Conservation (phyloP, 2,329 filamentous ascomycete species). For the Arthrobotrys sinensis region DNA sequence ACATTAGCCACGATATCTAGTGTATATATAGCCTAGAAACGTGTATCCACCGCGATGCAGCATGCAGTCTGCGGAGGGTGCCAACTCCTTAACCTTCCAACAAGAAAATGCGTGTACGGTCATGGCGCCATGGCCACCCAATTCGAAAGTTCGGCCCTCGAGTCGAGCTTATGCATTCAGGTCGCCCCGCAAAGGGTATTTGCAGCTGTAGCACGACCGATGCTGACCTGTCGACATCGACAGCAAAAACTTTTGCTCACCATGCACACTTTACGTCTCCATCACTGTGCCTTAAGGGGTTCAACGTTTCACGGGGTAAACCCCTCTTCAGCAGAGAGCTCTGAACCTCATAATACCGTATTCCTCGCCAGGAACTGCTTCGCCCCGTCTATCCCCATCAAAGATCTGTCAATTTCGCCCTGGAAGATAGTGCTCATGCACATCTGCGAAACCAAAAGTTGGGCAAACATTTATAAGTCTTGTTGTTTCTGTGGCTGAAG, state of each 20-base stretch:
- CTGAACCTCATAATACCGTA: background rate
- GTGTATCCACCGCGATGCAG: background rate
- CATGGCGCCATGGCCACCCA: background rate
- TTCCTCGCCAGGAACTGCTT: background rate
- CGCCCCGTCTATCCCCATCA: background rate
- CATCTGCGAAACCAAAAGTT: constrained; percentile 17
- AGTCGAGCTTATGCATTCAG: background rate
- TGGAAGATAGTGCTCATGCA: background rate
- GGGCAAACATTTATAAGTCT: background rate
- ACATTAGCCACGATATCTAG: background rate
- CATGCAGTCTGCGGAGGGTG: background rate
- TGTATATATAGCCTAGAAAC: background rate
- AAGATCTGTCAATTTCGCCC: constrained; percentile 11
- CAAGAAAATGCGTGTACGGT: background rate
- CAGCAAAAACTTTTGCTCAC: background rate
- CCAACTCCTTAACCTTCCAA: constrained; percentile 5
- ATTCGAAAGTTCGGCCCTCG: background rate
- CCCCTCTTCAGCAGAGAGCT: constrained; percentile 19
- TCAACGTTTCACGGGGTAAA: constrained; percentile 1
- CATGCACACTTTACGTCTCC: background rate
- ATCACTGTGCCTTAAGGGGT: background rate
- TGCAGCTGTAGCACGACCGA: background rate
- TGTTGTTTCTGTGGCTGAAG: constrained; percentile 11
- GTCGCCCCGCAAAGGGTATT: background rate
- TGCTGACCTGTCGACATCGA: background rate